These are phyloP conservation scores for Agrocybe pediades DNA, from an alignment of 768 basidiomycete genomes.

Conservation along the genomic window DNA sequence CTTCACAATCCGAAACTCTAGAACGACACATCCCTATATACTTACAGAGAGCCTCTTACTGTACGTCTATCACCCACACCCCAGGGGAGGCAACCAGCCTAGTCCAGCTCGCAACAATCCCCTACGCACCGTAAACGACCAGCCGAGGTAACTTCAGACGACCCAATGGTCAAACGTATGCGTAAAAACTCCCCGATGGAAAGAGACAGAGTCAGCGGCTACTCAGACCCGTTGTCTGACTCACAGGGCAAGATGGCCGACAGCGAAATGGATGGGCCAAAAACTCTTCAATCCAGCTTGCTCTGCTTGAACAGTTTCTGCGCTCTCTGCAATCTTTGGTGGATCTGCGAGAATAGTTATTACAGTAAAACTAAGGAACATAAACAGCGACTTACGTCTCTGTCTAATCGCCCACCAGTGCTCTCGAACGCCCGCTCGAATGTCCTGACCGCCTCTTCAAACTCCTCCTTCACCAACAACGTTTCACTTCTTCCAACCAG, in stretches of 20 bases:
- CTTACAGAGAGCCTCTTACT: conserved; percentile 26
- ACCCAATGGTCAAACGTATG: conserved; percentile 47
- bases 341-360: conserved; percentile 47
- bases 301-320: too few relatives aligned
- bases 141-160: conserved; percentile 30
- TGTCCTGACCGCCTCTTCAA: conserved; percentile 81
- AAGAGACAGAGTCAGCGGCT: too few relatives aligned
- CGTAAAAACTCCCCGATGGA: too few relatives aligned
- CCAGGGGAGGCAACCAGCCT: conserved; percentile 16
- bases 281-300: conserved; percentile 90
- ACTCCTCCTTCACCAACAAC: conserved; percentile 73
- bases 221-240: too few relatives aligned
- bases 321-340: too few relatives aligned
- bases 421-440: conserved; percentile 85
- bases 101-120: conserved; percentile 23
- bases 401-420: conserved; percentile 71
- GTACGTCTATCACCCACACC: conserved; percentile 29
- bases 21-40: conserved; percentile 35
- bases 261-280: too few relatives aligned
- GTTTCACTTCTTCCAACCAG: conserved; percentile 75
- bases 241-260: conserved; percentile 54
- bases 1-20: conserved; percentile 43
- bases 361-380: conserved; percentile 3
- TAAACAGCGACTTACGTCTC: conserved; percentile 55
- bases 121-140: conserved; percentile 26